Percentiles rank a stretch among this genome's conserved stretches.
These are phyloP conservation scores for Clitopilus hobsonii DNA, from an alignment of 768 basidiomycete genomes.

Conservation along the genomic window DNA sequence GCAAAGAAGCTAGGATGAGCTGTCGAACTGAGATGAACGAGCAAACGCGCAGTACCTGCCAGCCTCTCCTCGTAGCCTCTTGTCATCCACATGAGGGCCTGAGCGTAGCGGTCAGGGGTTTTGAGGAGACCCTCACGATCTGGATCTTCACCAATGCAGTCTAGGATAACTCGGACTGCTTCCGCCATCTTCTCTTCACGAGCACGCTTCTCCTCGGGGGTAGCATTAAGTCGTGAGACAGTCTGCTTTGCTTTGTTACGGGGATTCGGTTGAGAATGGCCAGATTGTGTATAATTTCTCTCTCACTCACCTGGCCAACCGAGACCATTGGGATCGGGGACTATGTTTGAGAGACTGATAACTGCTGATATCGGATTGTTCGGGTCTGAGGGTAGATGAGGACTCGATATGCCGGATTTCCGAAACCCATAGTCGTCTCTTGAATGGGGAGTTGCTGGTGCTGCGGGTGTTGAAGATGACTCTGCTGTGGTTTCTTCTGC, in stretches of 20 bases:
- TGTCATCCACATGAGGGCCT: conserved; percentile 99
- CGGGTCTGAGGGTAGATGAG: conserved; percentile 31
- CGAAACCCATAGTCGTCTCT: conserved; percentile 85
- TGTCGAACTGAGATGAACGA: conserved; percentile 9
- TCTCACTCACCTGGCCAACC: conserved; percentile 81
- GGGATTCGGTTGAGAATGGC: conserved; percentile 1
- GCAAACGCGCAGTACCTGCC: conserved; percentile 50
- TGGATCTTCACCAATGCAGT: conserved; percentile 98
- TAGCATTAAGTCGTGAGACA: conserved; percentile 76
- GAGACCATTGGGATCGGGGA: conserved; percentile 68
- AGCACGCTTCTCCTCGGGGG: conserved; percentile 62
- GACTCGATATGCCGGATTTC: conserved; percentile 64
- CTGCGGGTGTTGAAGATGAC: conserved; percentile 4
- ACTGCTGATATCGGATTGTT: conserved; percentile 32
- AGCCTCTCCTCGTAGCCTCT: conserved; percentile 96
- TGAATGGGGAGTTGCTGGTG: conserved; percentile 29
- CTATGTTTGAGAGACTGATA: conserved; percentile 28
- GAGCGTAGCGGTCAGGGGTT: conserved; percentile 94
- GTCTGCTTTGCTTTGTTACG: conserved; percentile 80
- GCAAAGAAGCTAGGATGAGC: conserved; percentile 5
- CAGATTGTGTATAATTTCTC: background rate
- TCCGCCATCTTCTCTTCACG: conserved; percentile 74
- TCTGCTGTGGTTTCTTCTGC: conserved; percentile 12
- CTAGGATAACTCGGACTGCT: conserved; percentile 88
- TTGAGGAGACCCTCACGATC: conserved; percentile 87